Percentiles rank a stretch among this genome's conserved stretches.
Conservation (phyloP, 2,329 filamentous ascomycete species). For the Didymella keratinophila region DNA sequence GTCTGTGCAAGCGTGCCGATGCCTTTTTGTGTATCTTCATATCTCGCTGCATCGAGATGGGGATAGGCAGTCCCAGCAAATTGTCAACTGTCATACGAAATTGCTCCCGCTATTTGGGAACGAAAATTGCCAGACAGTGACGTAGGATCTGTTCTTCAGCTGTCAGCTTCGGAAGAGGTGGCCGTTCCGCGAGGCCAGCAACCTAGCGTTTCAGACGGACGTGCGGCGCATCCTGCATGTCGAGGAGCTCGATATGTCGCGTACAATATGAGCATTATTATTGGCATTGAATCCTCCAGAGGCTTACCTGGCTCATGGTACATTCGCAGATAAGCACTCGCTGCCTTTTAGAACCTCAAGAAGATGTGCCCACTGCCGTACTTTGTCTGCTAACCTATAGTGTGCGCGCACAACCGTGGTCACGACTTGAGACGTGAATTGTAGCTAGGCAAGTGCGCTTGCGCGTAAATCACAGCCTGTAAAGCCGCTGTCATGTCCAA, state of each 20-base stretch:
- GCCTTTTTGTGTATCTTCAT: constrained; percentile 23
- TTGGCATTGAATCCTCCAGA: neutral
- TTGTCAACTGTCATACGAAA: neutral
- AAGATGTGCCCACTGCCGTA: neutral
- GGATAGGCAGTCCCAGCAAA: constrained; percentile 1
- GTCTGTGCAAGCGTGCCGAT: constrained; percentile 20
- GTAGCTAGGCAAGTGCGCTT: neutral
- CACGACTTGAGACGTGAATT: constrained; percentile 2
- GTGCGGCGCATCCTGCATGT: neutral
- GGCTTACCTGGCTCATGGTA: neutral
- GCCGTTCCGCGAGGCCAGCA: neutral
- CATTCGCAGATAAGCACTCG: neutral
- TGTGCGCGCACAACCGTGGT: neutral
- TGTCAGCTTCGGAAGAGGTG: neutral
- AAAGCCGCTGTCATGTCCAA: constrained; percentile 1
- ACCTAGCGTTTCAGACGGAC: neutral
- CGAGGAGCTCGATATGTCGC: neutral
- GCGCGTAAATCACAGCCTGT: neutral
- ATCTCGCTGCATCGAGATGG: constrained; percentile 12
- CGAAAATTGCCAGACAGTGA: neutral
- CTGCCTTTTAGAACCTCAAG: neutral
- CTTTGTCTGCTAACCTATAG: neutral
- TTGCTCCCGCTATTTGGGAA: neutral
- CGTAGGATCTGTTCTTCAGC: neutral
- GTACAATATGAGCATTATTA: neutral